A percentile compares a stretch with the other conserved stretches of the same genome.
These are phyloP conservation scores for Mortierella sp. DNA, from an alignment of 371 early-diverging fungal species.

Conservation along the genomic window DNA sequence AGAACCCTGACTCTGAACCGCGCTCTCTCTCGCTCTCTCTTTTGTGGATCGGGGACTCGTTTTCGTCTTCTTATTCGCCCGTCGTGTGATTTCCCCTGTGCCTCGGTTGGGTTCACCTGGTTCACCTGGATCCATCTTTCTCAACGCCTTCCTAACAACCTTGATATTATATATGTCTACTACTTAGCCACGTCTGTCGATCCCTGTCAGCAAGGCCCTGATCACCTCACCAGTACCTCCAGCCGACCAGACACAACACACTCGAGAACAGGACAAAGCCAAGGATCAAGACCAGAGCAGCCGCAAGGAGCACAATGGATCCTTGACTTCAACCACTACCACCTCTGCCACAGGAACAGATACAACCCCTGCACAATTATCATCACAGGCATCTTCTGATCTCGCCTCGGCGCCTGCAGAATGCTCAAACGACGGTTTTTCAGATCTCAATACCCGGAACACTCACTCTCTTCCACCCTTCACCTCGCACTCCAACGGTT, in stretches of 20 bases:
- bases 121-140: not conserved
- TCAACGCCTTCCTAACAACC: not conserved
- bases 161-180: not conserved
- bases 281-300: constrained; percentile 13
- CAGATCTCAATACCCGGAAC: constrained; percentile 32
- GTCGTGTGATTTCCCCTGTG: not conserved
- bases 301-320: not conserved
- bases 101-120: constrained; percentile 3
- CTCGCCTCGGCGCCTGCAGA: not conserved
- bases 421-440: not conserved
- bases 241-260: not conserved
- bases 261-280: not conserved
- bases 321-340: not conserved
- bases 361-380: not conserved
- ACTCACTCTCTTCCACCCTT: constrained; percentile 7
- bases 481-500: constrained; percentile 4
- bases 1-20: constrained; percentile 15
- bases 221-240: constrained; percentile 17
- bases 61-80: constrained; percentile 5
- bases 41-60: constrained; percentile 12
- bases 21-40: not conserved
- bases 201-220: constrained; percentile 37
- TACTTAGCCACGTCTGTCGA: constrained; percentile 63
- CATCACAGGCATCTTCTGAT: constrained; percentile 4
- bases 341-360: not conserved